phyloP scores from a whole-genome alignment of 1,139 yeast genomes.

The Geotrichum histeridarum region DNA sequence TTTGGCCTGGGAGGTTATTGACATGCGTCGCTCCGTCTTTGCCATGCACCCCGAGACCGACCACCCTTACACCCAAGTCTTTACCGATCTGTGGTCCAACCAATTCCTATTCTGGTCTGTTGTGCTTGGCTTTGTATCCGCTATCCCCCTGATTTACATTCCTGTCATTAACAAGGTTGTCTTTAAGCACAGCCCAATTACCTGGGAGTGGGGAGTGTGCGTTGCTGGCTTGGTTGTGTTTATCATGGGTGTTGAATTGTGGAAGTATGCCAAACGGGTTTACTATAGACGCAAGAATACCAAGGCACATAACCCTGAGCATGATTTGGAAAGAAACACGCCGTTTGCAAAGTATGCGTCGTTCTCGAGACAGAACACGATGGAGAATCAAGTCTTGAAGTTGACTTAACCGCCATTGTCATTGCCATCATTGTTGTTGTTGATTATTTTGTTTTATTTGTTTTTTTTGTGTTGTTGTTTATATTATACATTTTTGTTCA shows the following conservation, averaged over 20 bases:
- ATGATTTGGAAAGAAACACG: slow-evolving; percentile 57
- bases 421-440: background rate
- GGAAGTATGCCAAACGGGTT: slow-evolving; percentile 63
- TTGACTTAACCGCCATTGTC: background rate
- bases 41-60: slow-evolving; percentile 67
- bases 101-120: slow-evolving; percentile 83
- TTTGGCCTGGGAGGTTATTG: slow-evolving; percentile 87
- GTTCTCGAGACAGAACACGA: slow-evolving; percentile 49
- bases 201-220: slow-evolving; percentile 81
- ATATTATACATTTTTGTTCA: background rate
- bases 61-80: slow-evolving; percentile 54
- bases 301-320: slow-evolving; percentile 51
- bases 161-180: slow-evolving; percentile 81
- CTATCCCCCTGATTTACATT: slow-evolving; percentile 80
- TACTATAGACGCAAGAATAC: slow-evolving; percentile 42
- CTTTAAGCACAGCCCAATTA: slow-evolving; percentile 67
- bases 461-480: background rate
- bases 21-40: slow-evolving; percentile 68
- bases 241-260: slow-evolving; percentile 56
- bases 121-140: slow-evolving; percentile 61
- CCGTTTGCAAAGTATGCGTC: slow-evolving; percentile 62
- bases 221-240: slow-evolving; percentile 59
- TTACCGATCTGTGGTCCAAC: slow-evolving; percentile 65
- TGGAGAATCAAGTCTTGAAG: slow-evolving; percentile 13
- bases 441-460: background rate